Conservation (phyloP, 129 eudicot species). For the Flaveria trinervia region DNA sequence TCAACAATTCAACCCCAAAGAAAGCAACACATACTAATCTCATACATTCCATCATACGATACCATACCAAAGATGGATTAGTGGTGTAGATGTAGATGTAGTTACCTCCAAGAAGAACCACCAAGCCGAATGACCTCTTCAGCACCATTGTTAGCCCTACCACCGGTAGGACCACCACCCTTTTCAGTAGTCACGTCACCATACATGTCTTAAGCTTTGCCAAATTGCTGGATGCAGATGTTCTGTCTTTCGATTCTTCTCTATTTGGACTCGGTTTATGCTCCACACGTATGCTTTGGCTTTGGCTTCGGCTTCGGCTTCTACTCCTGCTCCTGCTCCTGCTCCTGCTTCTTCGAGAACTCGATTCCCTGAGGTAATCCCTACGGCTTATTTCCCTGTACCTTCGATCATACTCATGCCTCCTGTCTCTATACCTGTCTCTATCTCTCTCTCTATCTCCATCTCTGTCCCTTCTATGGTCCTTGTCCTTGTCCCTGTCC, state of each 20-base stretch:
- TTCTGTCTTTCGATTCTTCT: slow-evolving; percentile 54
- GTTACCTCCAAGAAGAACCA: slow-evolving; percentile 78
- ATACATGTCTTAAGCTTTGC: slow-evolving; percentile 93
- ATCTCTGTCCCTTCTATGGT: slow-evolving; percentile 40
- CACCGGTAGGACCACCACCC: slow-evolving; percentile 41
- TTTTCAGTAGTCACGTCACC: slow-evolving; percentile 70
- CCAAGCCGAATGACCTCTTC: slow-evolving; percentile 94
- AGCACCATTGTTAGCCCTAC: slow-evolving; percentile 47
- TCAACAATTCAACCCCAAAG: slow-evolving; percentile 29
- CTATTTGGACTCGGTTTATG: slow-evolving; percentile 40
- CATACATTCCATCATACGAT: slow-evolving; percentile 25
- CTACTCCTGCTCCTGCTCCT: slow-evolving; percentile 50
- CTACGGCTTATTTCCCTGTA: slow-evolving; percentile 53
- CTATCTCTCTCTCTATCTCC: slow-evolving; percentile 51
- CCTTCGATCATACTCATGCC: slow-evolving; percentile 62
- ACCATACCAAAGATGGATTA: slow-evolving; percentile 11
- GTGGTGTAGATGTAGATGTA: neutral
- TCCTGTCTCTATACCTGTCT: slow-evolving; percentile 48
- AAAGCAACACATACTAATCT: slow-evolving; percentile 28
- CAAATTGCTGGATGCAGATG: slow-evolving; percentile 68
- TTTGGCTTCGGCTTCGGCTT: slow-evolving; percentile 68
- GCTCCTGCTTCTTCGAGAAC: slow-evolving; percentile 67
- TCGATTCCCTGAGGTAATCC: slow-evolving; percentile 54
- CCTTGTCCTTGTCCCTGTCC: slow-evolving; percentile 44
- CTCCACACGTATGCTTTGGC: slow-evolving; percentile 54